Evolutionary conservation across 805 yeast genomes (phyloP), one percentile per base, ranked within the genome.

Genomic region (Kuraishia capsulata): DNA sequence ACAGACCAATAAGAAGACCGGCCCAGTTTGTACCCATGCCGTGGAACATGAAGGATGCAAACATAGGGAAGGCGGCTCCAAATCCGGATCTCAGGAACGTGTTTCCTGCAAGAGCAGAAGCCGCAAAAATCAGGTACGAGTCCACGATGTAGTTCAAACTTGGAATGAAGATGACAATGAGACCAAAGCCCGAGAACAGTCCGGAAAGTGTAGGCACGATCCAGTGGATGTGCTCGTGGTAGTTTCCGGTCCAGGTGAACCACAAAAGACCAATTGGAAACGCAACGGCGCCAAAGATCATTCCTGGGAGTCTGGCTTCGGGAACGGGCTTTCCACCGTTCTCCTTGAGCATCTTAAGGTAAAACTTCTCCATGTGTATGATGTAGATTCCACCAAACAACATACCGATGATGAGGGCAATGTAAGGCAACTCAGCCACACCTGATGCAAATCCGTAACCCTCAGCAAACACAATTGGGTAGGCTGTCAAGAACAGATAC

Each of bases 241-340:
- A 88, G 45, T 75, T 71, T 53, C 95, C 96, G 8, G 90, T 65
- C 96, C 96, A 88, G 41, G 84, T 75, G 56, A 88, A 68, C 95
- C 95, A 83, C 51, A 87, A 68, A 44, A 87, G 64, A 38, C 96
- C 96, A 38, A 76, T 65, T 21, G 94, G 81, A 64, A 88, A 85
- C 6, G 71, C 53, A 39, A 84, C 45, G 19, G 80, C 78, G 24
- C 95, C 89, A 32, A 71, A 58, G 60, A 85, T 72, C 81, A 87
- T 75, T 25, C 89, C 78, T 14, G 79, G 76, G 41, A 88, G 65
- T 58, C 96, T 76, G 26, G 78, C 81, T 58, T 88, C 96, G 0
- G 96, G 94, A 16, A 79, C 72, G 23, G 78, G 74, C 44, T 62
- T 66, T 35, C 79, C 79, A 30, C 71, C 72, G 51, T 78, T 76